Conservation (phyloP, 2,329 filamentous ascomycete species). For the Penicillium palitans region DNA sequence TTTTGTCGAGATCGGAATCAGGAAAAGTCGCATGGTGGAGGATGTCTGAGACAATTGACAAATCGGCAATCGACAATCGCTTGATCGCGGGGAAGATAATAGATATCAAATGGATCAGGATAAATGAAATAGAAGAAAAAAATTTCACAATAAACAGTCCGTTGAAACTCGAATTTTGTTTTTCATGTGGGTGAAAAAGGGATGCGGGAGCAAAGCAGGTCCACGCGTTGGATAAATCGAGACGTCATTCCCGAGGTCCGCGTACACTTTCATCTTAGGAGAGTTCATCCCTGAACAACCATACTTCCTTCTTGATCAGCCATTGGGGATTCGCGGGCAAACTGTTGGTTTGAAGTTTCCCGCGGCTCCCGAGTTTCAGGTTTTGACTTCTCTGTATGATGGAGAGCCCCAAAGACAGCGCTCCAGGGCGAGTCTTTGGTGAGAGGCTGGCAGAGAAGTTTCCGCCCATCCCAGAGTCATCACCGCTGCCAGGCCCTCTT, state of each 20-base stretch:
- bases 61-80: not conserved
- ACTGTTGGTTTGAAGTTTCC: conserved; percentile 20
- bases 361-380: conserved; percentile 16
- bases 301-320: not conserved
- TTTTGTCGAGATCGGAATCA: conserved; percentile 88
- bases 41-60: not conserved
- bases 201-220: conserved; percentile 7
- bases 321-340: conserved; percentile 14
- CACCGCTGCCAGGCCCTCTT: conserved; percentile 14
- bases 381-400: conserved; percentile 8
- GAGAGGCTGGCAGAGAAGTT: conserved; percentile 27
- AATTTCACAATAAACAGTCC: not conserved
- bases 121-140: not conserved
- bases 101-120: not conserved
- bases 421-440: conserved; percentile 18
- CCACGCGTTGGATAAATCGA: not conserved
- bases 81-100: not conserved
- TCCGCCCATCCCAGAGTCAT: conserved; percentile 15
- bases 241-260: conserved; percentile 9
- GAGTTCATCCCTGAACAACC: conserved; percentile 1
- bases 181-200: conserved; percentile 7
- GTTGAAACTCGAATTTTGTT: conserved; percentile 3
- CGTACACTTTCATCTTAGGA: not conserved
- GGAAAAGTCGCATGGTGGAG: conserved; percentile 77
- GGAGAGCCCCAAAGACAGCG: conserved; percentile 24